These are phyloP conservation scores for Protomyces inundatus DNA, from an alignment of 1,139 yeast genomes.

Conservation along the genomic window DNA sequence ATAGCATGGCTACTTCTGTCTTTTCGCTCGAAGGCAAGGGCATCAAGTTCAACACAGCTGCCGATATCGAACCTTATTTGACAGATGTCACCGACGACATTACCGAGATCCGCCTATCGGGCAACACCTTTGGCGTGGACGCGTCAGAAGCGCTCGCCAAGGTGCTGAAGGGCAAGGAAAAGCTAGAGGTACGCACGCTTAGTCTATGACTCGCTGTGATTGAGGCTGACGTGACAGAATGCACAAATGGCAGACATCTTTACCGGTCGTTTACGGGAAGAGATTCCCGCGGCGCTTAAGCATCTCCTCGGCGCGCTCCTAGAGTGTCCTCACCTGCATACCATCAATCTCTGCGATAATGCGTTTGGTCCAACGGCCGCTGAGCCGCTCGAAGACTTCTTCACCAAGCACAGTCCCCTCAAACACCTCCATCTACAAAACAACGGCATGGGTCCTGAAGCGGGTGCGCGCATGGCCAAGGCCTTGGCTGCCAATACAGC, in stretches of 20 bases:
- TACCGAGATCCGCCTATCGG: conserved; percentile 70
- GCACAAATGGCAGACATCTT: conserved; percentile 85
- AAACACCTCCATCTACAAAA: conserved; percentile 84
- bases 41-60: conserved; percentile 63
- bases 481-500: conserved; percentile 70
- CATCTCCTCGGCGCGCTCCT: conserved; percentile 67
- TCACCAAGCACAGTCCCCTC: conserved; percentile 68
- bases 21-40: conserved; percentile 70
- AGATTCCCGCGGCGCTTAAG: conserved; percentile 79
- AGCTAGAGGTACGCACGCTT: conserved; percentile 44
- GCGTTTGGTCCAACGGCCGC: conserved; percentile 96
- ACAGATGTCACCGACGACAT: conserved; percentile 50
- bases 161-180: conserved; percentile 45
- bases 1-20: conserved; percentile 7
- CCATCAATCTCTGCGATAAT: conserved; percentile 83
- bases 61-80: conserved; percentile 66
- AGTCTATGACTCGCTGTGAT: neutral
- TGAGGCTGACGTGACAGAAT: conserved; percentile 41
- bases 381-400: conserved; percentile 74
- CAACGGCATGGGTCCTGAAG: conserved; percentile 97
- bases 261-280: conserved; percentile 90
- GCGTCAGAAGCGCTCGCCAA: conserved; percentile 71
- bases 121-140: conserved; percentile 89
- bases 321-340: conserved; percentile 59
- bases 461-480: conserved; percentile 88